Conservation (phyloP, 805 yeast genomes). For the Vanderwaltozyma tropicalis region DNA sequence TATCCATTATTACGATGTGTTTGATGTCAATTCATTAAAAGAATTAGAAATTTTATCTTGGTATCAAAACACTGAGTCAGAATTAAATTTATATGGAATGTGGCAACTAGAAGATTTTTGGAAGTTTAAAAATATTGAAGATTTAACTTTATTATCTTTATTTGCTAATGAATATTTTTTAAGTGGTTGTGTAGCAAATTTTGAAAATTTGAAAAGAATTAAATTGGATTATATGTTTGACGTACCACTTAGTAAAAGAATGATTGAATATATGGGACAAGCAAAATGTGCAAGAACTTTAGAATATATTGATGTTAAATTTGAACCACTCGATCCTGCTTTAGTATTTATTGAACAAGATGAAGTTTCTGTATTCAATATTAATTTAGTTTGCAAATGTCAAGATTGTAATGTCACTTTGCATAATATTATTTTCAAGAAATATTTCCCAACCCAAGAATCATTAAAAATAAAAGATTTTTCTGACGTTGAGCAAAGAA, state of each 20-base stretch:
- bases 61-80: slow-evolving; percentile 20
- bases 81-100: slow-evolving; percentile 12
- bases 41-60: slow-evolving; percentile 31
- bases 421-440: slow-evolving; percentile 18
- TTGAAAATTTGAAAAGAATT: slow-evolving; percentile 20
- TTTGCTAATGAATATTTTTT: slow-evolving; percentile 17
- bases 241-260: slow-evolving; percentile 10
- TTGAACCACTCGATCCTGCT: slow-evolving; percentile 16
- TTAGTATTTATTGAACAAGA: slow-evolving; percentile 15
- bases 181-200: slow-evolving; percentile 17
- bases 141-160: slow-evolving; percentile 28
- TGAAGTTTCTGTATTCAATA: slow-evolving; percentile 12
- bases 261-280: slow-evolving; percentile 16
- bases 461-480: slow-evolving; percentile 15
- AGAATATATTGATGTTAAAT: slow-evolving; percentile 27
- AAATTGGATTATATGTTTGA: slow-evolving; percentile 29
- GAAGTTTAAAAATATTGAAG: slow-evolving; percentile 24
- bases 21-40: slow-evolving; percentile 23
- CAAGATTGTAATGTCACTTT: slow-evolving; percentile 19
- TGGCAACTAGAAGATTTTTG: slow-evolving; percentile 24
- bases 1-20: slow-evolving; percentile 21
- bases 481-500: slow-evolving; percentile 19
- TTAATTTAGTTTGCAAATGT: slow-evolving; percentile 19
- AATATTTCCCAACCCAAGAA: slow-evolving; percentile 23
- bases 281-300: slow-evolving; percentile 19